Evolutionary conservation across 1,284 basidiomycete genomes (phyloP), one percentile per base, ranked within the genome.

Genomic region (Ceratobasidium theobromae): DNA sequence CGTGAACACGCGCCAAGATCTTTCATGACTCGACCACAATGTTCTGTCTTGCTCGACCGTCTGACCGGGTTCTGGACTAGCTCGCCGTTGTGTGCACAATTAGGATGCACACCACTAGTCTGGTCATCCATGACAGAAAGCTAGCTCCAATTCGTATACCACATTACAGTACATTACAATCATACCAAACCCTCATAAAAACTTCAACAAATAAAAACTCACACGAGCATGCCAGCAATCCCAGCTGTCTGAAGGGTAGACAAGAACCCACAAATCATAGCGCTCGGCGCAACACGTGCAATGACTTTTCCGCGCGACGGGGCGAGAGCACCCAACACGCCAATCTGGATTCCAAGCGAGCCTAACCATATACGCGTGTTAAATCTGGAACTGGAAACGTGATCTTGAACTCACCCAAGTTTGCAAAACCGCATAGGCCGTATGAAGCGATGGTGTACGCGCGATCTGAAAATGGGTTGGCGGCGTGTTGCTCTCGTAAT

Each of bases 401-500:
- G 11, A 5, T 14, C 30, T 33, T 9, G 35, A 74, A 58, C 72
- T 71, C 54, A 69, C 86, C 83, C 41, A 93, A 79, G 78, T 96
- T 96, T 65, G 91, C 92, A 74, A 96, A 96, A 9, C 93, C 93
- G 75, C 93, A 95, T 45, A 93, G 86, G 41, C 87, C 87, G 74
- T 93, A 93, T 33, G 87, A 86, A 43, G 86, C 84, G 71, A 95
- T 93, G 62, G 85, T 89, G 77, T 80, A 91, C 51, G 83, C 89
- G 60, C 89, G 88, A 38, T 75, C 78, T n/a, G 84, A 85, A 62
- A 93, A 82, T 6, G 88, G 84, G 65, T 81, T 77, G 28, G 77
- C 74, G 65, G 49, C 53, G 32, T 70, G 38, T 32, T 71, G 46
- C 38, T 52, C 68, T 14, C 71, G 54, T 18, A 79, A 72, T 0